phyloP scores from a whole-genome alignment of 2,329 filamentous ascomycete species.

The Pseudogymnoascus sp. region DNA sequence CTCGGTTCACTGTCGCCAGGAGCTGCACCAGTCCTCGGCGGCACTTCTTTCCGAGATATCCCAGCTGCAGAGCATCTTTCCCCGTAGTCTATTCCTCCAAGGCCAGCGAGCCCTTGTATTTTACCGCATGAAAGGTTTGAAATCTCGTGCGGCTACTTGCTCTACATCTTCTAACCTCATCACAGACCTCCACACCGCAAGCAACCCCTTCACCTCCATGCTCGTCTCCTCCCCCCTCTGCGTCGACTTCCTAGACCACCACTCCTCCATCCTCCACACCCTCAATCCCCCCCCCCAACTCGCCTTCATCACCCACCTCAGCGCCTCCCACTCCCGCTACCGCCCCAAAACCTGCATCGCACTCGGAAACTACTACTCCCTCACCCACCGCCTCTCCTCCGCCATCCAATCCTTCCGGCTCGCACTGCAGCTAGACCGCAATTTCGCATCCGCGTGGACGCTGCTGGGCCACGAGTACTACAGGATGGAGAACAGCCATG shows the following conservation, averaged over 20 bases:
- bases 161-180: not conserved
- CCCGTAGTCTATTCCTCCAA: not conserved
- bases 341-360: not conserved
- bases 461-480: not conserved
- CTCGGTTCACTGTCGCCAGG: not conserved
- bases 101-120: not conserved
- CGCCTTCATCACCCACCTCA: not conserved
- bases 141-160: too few species aligned
- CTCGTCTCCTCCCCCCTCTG: not conserved
- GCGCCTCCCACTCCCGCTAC: not conserved
- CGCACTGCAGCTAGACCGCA: not conserved
- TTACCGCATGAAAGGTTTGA: not conserved
- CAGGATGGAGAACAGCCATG: not conserved
- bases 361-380: not conserved
- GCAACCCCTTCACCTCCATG: not conserved
- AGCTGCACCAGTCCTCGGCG: not conserved
- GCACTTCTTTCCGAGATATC: not conserved
- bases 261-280: not conserved
- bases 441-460: not conserved
- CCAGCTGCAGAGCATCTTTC: not conserved
- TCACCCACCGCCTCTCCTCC: conserved; percentile 23
- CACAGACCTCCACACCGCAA: not conserved
- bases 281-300: not conserved
- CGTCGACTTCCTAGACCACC: not conserved
- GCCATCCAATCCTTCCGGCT: conserved; percentile 34